Evolutionary conservation across 2,329 filamentous ascomycete genomes (phyloP).

Genomic region (Fusarium praegraminearum): DNA sequence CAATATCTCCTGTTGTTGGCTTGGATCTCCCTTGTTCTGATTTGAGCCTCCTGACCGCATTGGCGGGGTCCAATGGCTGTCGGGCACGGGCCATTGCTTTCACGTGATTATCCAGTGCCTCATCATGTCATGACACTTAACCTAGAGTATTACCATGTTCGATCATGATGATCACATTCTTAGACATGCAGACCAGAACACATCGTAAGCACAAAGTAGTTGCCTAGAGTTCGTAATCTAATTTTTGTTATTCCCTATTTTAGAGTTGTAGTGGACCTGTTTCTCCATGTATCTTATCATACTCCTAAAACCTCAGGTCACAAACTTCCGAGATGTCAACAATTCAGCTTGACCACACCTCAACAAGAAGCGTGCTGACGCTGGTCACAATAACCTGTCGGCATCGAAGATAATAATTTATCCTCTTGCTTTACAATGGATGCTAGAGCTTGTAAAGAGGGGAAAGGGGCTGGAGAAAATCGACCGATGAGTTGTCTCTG

Average conservation of each 20-base stretch:
- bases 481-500: background rate
- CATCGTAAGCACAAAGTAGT: too few species aligned
- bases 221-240: too few species aligned
- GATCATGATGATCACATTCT: background rate
- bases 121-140: background rate
- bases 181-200: too few species aligned
- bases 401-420: background rate
- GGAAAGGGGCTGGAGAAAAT: background rate
- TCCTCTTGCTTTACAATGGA: background rate
- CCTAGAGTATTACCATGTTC: background rate
- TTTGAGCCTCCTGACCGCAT: constrained; percentile 42
- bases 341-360: background rate
- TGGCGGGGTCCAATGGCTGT: constrained; percentile 38
- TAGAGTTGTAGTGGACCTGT: background rate
- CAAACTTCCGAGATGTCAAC: background rate
- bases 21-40: constrained; percentile 26
- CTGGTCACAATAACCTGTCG: background rate
- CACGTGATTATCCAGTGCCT: constrained; percentile 35
- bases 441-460: background rate
- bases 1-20: constrained; percentile 32
- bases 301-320: background rate
- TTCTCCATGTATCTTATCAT: background rate
- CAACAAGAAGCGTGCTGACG: background rate
- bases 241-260: background rate
- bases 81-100: constrained; percentile 33